These are phyloP conservation scores for Colletotrichum sp. DNA, from an alignment of 2,329 filamentous ascomycete genomes.

Conservation along the genomic window DNA sequence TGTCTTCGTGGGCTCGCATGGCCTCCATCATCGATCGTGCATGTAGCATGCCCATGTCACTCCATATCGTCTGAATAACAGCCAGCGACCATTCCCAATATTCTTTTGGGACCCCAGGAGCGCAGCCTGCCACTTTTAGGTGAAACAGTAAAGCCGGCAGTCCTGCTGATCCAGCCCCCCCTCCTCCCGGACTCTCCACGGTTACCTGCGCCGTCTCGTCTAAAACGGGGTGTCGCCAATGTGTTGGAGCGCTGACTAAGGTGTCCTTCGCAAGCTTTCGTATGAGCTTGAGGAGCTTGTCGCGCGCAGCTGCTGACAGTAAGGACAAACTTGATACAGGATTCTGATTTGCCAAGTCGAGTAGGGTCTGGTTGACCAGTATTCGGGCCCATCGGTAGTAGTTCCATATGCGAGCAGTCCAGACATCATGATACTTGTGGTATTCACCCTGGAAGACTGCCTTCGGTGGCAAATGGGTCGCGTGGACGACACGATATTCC, in stretches of 20 bases:
- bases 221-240: constrained; percentile 57
- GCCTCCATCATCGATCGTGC: constrained; percentile 48
- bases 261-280: constrained; percentile 45
- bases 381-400: constrained; percentile 66
- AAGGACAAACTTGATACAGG: constrained; percentile 40
- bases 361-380: constrained; percentile 54
- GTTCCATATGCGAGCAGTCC: constrained; percentile 60
- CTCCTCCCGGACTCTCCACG: constrained; percentile 40
- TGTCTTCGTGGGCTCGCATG: constrained; percentile 35
- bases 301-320: constrained; percentile 33
- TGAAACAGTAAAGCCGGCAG: constrained; percentile 55
- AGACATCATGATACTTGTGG: constrained; percentile 60
- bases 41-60: constrained; percentile 56
- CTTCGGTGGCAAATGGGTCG: constrained; percentile 36
- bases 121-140: constrained; percentile 50
- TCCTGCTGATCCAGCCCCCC: constrained; percentile 52
- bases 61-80: constrained; percentile 53
- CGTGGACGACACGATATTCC: constrained; percentile 37
- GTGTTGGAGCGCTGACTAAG: constrained; percentile 51
- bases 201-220: constrained; percentile 37
- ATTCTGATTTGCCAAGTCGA: constrained; percentile 41
- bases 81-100: constrained; percentile 50
- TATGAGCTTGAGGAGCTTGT: constrained; percentile 37
- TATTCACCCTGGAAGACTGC: constrained; percentile 58
- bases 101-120: constrained; percentile 45